Base-by-base conservation (phyloP, 2,329 filamentous ascomycete species). In the Biscogniauxia sp. region DNA sequence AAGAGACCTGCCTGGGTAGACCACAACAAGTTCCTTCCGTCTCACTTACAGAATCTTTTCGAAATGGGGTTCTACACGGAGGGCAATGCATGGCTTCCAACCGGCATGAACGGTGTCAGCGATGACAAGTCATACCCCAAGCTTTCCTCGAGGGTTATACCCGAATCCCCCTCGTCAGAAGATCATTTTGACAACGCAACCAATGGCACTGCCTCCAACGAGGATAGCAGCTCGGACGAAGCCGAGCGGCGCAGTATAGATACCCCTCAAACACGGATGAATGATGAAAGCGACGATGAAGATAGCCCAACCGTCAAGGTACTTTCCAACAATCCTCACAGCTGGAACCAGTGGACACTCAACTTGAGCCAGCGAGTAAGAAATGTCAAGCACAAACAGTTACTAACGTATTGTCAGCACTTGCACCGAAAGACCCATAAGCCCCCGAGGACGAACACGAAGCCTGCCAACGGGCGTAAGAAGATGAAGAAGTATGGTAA, bases 21-120 rank as follows among this genome's bases (percentile, higher is more conserved):
- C 66, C 82, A 76, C 66, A 78, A 72, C 60, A 79, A 74, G 58
- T 88, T 85, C 64, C 83, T 98, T 23, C 83, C 85, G 0, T 78
- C 84, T 1, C 76, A 80, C 20, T 79, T 91, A 49, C 89, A 88
- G 70, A 88, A 86, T 60, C 78, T 97, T 17, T 98, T 98, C 71
- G 86, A 90, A 15, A 77, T 97, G 66, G 87, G 87, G 71, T 90
- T 90, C 69, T 86, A 89, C 62, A 74, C 78, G 20, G 83, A 83
- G 57, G 75, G 77, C 1, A 82, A 82, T 20, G 84, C 87, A 23
- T 75, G 82, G 20, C 79, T 96, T 11, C 89, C 91, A 0, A 88
- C 86, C 3, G 91, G 90, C 0, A 93, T 88, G 84, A 84, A 84
- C 20, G 78, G 77, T 2, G 76, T 90, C 1, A 83, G 87, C 17